Evolutionary conservation across 1,284 basidiomycete species (phyloP).

Genomic region (Golubevia pallescens): DNA sequence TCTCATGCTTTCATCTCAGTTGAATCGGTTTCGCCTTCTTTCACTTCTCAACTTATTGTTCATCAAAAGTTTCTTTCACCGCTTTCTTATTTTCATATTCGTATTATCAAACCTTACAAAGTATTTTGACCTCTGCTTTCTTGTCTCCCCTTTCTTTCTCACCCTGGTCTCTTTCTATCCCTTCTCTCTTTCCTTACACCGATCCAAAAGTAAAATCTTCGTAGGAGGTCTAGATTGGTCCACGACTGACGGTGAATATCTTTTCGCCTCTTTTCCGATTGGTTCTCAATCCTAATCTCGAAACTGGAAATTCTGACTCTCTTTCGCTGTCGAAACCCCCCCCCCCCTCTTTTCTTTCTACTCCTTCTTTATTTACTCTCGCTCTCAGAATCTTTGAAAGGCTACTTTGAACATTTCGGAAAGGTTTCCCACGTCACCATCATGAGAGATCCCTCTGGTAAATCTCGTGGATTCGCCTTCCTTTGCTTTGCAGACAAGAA

Average conservation of each 20-base stretch:
- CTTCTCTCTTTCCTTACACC: neutral
- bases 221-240: slow-evolving; percentile 63
- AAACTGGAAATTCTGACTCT: neutral
- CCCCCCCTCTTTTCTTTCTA: neutral
- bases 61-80: neutral
- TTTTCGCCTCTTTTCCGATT: too few relatives aligned
- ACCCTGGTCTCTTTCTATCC: neutral
- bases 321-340: neutral
- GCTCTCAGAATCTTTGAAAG: slow-evolving; percentile 38
- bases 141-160: neutral
- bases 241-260: slow-evolving; percentile 55
- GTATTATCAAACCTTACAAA: neutral
- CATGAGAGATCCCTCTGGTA: slow-evolving; percentile 54
- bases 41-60: neutral
- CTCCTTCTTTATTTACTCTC: neutral
- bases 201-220: slow-evolving; percentile 55
- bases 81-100: neutral
- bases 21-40: neutral
- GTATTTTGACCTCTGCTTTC: neutral
- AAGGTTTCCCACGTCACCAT: slow-evolving; percentile 54
- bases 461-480: slow-evolving; percentile 61
- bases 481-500: slow-evolving; percentile 59
- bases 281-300: neutral
- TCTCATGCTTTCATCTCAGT: too few relatives aligned
- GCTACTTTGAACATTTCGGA: slow-evolving; percentile 61